A percentile compares a stretch with the other conserved stretches of the same genome.
These are phyloP conservation scores for Leccinum subgranulosum DNA, from an alignment of 768 basidiomycete genomes.

Conservation along the genomic window DNA sequence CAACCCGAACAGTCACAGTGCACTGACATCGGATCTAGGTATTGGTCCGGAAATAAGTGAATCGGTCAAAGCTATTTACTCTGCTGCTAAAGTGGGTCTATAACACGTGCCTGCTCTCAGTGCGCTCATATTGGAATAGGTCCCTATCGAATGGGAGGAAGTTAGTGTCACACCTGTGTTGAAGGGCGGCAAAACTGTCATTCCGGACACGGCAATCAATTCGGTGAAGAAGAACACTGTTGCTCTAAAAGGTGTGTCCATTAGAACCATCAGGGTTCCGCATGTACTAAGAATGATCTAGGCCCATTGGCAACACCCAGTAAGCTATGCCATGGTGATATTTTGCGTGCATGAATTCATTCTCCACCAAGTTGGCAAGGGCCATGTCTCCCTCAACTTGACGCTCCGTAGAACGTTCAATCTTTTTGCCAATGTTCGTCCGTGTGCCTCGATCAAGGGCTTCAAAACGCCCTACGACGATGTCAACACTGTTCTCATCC, in stretches of 20 bases:
- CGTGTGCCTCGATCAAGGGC: constrained; percentile 92
- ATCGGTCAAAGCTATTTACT: constrained; percentile 92
- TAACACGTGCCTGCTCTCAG: constrained; percentile 2
- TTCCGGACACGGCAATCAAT: constrained; percentile 86
- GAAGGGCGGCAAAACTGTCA: constrained; percentile 94
- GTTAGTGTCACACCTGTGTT: constrained; percentile 93
- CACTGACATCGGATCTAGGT: constrained; percentile 46
- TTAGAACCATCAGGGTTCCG: neutral
- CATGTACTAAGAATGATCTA: constrained; percentile 28
- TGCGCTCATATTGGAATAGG: constrained; percentile 45
- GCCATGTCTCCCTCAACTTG: constrained; percentile 96
- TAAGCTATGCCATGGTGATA: constrained; percentile 40
- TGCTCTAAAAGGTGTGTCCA: constrained; percentile 81
- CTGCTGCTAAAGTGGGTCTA: constrained; percentile 68
- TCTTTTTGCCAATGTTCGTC: constrained; percentile 97
- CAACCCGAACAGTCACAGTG: constrained; percentile 2
- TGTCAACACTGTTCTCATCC: constrained; percentile 96
- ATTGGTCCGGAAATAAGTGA: constrained; percentile 99
- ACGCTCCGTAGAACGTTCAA: constrained; percentile 97
- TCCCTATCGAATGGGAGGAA: constrained; percentile 99
- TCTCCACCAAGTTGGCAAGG: constrained; percentile 81
- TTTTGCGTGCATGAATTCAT: constrained; percentile 12
- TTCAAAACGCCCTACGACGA: constrained; percentile 99
- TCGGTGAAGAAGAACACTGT: constrained; percentile 97
- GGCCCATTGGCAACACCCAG: constrained; percentile 97